These are phyloP conservation scores for Capronia americana DNA, from an alignment of 2,329 filamentous ascomycete species.

Conservation along the genomic window DNA sequence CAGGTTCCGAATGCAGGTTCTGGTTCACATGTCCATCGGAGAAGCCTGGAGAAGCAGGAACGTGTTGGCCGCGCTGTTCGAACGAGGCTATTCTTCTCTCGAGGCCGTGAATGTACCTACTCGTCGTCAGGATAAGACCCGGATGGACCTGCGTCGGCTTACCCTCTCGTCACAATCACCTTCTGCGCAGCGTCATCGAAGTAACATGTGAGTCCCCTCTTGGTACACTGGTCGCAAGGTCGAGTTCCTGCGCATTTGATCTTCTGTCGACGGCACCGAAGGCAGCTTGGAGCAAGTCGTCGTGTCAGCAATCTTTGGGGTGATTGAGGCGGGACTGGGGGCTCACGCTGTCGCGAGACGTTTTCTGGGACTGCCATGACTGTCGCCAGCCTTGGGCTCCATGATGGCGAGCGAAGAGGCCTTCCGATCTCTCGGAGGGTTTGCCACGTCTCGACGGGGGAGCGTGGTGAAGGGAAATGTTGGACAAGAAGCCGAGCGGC, in stretches of 20 bases:
- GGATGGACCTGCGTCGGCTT: slow-evolving; percentile 27
- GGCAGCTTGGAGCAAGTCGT: slow-evolving; percentile 43
- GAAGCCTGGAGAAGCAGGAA: not conserved
- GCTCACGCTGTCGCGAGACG: slow-evolving; percentile 11
- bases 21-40: not conserved
- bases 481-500: not conserved
- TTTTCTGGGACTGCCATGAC: slow-evolving; percentile 5
- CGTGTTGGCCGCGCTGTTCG: not conserved
- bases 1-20: not conserved
- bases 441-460: not conserved
- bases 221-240: slow-evolving; percentile 54
- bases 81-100: slow-evolving; percentile 19
- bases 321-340: not conserved
- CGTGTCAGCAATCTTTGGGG: not conserved
- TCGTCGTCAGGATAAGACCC: not conserved
- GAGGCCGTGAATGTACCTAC: slow-evolving; percentile 49
- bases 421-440: not conserved
- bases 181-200: slow-evolving; percentile 59
- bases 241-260: slow-evolving; percentile 54
- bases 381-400: not conserved
- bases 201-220: slow-evolving; percentile 50
- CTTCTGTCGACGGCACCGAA: slow-evolving; percentile 55
- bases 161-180: slow-evolving; percentile 58
- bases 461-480: not conserved
- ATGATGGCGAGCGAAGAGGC: not conserved